Evolutionary conservation across 495 filamentous ascomycete genomes (phyloP), one percentile per base, ranked within the genome.

Genomic region (Cryomyces antarcticus): DNA sequence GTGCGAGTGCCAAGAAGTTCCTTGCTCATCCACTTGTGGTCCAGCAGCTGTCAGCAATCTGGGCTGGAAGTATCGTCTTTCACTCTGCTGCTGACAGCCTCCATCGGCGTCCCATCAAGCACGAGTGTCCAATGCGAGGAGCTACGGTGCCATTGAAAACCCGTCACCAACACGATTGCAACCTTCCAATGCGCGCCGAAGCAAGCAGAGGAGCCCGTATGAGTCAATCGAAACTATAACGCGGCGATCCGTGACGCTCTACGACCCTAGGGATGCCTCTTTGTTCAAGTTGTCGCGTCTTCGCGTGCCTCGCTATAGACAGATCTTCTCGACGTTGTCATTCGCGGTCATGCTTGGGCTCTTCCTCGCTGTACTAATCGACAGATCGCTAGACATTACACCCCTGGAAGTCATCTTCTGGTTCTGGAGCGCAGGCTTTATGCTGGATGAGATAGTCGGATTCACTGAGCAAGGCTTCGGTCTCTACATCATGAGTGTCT

Each of bases 391-490:
- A 37, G 64, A 67, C 24, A 93, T 95, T 51, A 89, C 84, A 9
- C 64, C 72, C 3, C 59, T 93, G 6, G 87, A 95, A 57, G 57
- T 93, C 17, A 51, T 89, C 7, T 94, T 95, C 56, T 95, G 87
- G 87, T 78, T 95, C 56, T 95, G 87, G 87, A 88, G 82, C 54
- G 80, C 82, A 24, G 87, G 87, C 4, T 95, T 88, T 58, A 92
- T 94, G 82, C 77, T 95, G 2, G 53, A 56, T 34, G 50, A 53
- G 38, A 30, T 56, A 6, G 53, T 56, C 4, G 53, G 51, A 28
- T 56, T 56, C 39, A 53, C 51, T 5, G 53, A 56, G 38, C 53
- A 56, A 48, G 87, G 87, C 5, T 89, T 94, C 55, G 84, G 84
- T 41, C 70, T 95, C 7, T 95, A 93, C 60, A 77, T 93, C 49